A percentile compares a stretch with the other conserved stretches of the same genome.
These are phyloP conservation scores for Kewa caespitosa DNA, from an alignment of 179 eudicot species.

Conservation along the genomic window DNA sequence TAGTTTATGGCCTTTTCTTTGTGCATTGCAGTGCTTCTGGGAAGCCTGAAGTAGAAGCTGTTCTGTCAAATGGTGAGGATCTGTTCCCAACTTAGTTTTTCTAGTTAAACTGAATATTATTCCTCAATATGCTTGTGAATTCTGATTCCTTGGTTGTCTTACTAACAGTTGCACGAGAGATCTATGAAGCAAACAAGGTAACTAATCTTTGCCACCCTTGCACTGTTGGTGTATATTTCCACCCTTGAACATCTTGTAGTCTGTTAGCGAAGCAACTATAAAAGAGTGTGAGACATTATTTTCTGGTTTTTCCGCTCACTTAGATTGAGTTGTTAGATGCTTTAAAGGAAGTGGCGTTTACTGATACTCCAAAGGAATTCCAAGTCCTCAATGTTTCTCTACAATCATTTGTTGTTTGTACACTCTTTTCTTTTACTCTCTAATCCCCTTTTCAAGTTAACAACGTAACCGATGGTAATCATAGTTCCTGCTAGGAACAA, in stretches of 20 bases:
- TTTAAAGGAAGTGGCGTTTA: no score
- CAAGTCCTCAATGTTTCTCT: no score
- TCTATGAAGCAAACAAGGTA: conserved; percentile 85
- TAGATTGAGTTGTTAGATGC: no score
- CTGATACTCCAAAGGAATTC: no score
- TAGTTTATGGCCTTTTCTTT: conserved; percentile 22
- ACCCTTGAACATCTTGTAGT: neutral
- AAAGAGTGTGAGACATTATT: no score
- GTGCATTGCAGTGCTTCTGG: conserved; percentile 62
- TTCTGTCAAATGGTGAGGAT: conserved; percentile 80
- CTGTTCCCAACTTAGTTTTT: conserved; percentile 11
- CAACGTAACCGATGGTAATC: no score
- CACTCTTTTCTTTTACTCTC: no score
- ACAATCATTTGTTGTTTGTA: no score
- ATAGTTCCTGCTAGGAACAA: no score
- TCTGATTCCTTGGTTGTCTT: conserved; percentile 21
- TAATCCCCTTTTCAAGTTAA: no score
- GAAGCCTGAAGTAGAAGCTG: conserved; percentile 58
- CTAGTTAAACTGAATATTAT: neutral
- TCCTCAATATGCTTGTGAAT: conserved; percentile 2
- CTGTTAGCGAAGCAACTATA: neutral
- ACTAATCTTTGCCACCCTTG: conserved; percentile 5
- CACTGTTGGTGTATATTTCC: neutral
- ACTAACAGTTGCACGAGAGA: conserved; percentile 63
- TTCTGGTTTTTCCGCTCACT: no score